A percentile compares a stretch with the other conserved stretches of the same genome.
phyloP scores from a whole-genome alignment of 306 rosid species.

The Ormosia emarginata region DNA sequence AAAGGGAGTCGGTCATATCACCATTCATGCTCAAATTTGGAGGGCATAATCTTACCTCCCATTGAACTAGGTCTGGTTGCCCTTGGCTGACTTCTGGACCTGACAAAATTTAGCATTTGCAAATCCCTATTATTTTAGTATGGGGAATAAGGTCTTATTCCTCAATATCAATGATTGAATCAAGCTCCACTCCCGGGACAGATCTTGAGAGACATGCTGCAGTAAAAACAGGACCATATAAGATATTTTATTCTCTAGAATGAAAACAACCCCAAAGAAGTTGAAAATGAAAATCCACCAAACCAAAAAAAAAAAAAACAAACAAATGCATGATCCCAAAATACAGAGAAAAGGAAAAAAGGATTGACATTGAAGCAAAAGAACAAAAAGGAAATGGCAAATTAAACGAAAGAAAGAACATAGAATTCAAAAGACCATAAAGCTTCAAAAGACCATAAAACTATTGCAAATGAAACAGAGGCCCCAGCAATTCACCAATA shows the following conservation, averaged over 20 bases:
- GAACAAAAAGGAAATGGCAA: neutral
- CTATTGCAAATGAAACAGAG: neutral
- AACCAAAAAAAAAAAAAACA: neutral
- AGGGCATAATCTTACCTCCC: conserved; percentile 57
- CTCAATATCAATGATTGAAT: conserved; percentile 37
- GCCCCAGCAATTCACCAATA: conserved; percentile 5
- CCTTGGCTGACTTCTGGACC: conserved; percentile 73
- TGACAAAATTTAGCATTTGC: conserved; percentile 67
- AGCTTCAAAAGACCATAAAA: neutral
- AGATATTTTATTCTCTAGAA: conserved; percentile 3
- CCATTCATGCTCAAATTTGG: neutral
- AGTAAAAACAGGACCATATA: conserved; percentile 24
- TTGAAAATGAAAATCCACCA: neutral
- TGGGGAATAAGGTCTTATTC: conserved; percentile 22
- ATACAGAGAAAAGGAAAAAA: neutral
- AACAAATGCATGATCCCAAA: neutral
- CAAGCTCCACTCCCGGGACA: conserved; percentile 26
- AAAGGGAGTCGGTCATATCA: neutral
- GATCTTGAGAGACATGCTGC: conserved; percentile 41
- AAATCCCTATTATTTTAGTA: conserved; percentile 6
- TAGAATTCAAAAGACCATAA: neutral
- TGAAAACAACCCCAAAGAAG: conserved; percentile 4
- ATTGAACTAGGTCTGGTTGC: conserved; percentile 56
- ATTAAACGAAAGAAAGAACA: neutral
- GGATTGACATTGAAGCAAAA: neutral